Percentiles rank a stretch among this genome's conserved stretches.
Evolutionary conservation across 768 basidiomycete species (phyloP).

Genomic region (Pisolithus marmoratus): DNA sequence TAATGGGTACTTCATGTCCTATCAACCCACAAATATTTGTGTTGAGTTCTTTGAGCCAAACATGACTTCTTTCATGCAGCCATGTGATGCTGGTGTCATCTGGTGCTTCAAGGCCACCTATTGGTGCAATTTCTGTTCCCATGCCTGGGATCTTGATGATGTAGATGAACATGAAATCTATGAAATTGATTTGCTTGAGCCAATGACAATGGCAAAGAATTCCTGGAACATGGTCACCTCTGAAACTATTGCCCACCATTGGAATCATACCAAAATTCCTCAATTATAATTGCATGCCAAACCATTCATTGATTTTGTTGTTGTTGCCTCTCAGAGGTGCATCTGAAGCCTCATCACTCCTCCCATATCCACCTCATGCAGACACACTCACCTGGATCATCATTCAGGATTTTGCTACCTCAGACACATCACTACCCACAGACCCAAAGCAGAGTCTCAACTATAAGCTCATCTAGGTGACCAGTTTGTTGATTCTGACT

Average conservation of each 20-base stretch:
- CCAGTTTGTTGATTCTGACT: neutral
- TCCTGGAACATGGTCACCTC: constrained; percentile 28
- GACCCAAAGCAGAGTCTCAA: constrained; percentile 7
- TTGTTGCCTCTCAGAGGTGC: neutral
- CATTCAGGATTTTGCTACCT: constrained; percentile 10
- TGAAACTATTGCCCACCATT: constrained; percentile 32
- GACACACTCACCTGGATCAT: constrained; percentile 4
- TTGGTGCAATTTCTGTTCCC: constrained; percentile 16
- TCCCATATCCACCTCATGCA: neutral
- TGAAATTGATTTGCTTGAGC: constrained; percentile 31
- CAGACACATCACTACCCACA: constrained; percentile 9
- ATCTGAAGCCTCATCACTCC: too few relatives aligned
- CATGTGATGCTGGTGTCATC: constrained; percentile 12
- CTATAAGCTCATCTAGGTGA: constrained; percentile 9
- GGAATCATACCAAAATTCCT: constrained; percentile 29
- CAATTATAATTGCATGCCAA: neutral
- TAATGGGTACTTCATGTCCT: neutral
- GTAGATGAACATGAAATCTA: constrained; percentile 29
- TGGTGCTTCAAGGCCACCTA: constrained; percentile 35
- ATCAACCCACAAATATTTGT: constrained; percentile 2
- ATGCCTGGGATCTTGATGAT: constrained; percentile 28
- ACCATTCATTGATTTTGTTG: neutral
- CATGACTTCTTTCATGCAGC: constrained; percentile 34
- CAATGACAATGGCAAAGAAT: constrained; percentile 27
- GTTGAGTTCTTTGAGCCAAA: constrained; percentile 21